Evolutionary conservation across 169 alveolate genomes (phyloP).

Genomic region (Eimeria praecox): DNA sequence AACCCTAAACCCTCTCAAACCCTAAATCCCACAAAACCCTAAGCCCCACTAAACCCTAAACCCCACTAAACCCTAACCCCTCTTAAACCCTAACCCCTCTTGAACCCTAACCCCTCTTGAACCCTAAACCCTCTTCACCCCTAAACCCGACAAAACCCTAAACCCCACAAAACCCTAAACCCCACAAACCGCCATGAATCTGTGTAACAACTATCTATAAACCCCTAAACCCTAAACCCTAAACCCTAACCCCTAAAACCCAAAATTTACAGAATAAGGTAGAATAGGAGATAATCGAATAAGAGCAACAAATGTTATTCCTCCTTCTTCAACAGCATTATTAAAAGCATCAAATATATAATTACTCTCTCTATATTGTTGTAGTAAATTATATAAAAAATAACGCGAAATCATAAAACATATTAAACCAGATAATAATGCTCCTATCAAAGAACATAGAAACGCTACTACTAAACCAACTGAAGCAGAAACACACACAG

Average conservation of each 20-base stretch:
- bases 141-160: no score
- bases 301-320: slow-evolving; percentile 69
- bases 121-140: no score
- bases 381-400: slow-evolving; percentile 2
- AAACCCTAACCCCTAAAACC: background rate
- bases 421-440: slow-evolving; percentile 9
- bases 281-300: slow-evolving; percentile 74
- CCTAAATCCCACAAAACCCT: no score
- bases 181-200: no score
- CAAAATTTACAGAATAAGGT: slow-evolving; percentile 32
- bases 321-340: slow-evolving; percentile 75
- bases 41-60: no score
- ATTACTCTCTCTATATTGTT: background rate
- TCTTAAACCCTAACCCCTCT: no score
- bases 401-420: slow-evolving; percentile 32
- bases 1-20: no score
- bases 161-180: no score
- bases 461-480: slow-evolving; percentile 46
- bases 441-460: background rate
- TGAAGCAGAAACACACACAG: background rate
- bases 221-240: background rate
- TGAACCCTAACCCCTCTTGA: no score
- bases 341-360: slow-evolving; percentile 35
- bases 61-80: no score
- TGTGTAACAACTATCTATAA: no score